Conservation (phyloP, 1,284 basidiomycete species). For the Tausonia pullulans region DNA sequence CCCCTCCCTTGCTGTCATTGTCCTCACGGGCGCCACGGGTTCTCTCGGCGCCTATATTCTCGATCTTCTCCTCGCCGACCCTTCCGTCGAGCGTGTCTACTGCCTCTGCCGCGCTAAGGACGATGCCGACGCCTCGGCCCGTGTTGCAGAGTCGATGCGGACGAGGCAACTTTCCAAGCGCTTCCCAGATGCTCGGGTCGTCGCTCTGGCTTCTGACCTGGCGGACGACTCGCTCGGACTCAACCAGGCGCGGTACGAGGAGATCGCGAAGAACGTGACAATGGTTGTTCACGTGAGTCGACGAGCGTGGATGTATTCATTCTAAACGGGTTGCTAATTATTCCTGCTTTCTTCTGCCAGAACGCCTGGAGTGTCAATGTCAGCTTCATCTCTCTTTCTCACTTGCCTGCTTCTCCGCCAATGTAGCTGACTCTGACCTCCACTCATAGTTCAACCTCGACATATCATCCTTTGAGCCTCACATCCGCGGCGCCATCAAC, state of each 20-base stretch:
- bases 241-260: conserved; percentile 30
- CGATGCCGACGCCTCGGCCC: conserved; percentile 33
- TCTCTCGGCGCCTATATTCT: conserved; percentile 51
- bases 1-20: conserved; percentile 16
- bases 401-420: neutral
- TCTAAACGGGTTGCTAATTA: too few species aligned
- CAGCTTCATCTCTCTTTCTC: conserved; percentile 23
- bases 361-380: conserved; percentile 45
- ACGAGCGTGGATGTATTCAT: too few species aligned
- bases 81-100: conserved; percentile 38
- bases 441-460: neutral
- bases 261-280: conserved; percentile 35
- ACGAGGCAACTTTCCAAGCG: conserved; percentile 22
- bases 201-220: conserved; percentile 40
- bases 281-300: conserved; percentile 42
- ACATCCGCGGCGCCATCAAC: conserved; percentile 44
- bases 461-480: conserved; percentile 43
- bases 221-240: conserved; percentile 39
- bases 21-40: conserved; percentile 52
- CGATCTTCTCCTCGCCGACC: conserved; percentile 36
- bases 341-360: neutral
- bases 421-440: neutral
- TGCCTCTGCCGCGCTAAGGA: conserved; percentile 44
- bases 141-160: conserved; percentile 34
- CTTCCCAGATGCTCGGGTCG: conserved; percentile 24